phyloP scores from a whole-genome alignment of 371 early-diverging fungal genomes.

The Lichtheimia hyalospora region DNA sequence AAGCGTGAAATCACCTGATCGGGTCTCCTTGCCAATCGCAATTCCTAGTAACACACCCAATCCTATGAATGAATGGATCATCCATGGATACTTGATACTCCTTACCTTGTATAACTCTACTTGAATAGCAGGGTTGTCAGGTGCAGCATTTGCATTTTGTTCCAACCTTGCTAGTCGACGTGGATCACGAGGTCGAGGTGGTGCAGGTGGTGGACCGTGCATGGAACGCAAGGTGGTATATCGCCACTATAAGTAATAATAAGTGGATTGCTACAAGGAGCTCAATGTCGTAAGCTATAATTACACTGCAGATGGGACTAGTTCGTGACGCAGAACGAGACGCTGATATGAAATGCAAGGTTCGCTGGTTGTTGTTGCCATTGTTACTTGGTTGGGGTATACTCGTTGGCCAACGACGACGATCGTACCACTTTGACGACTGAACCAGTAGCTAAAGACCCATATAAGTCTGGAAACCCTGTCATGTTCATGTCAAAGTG shows the following conservation, averaged over 20 bases:
- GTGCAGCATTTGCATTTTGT: constrained; percentile 59
- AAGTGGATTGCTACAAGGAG: background rate
- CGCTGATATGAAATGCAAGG: too few species aligned
- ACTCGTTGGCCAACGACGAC: background rate
- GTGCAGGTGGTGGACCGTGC: background rate
- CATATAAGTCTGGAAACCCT: background rate
- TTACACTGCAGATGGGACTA: background rate
- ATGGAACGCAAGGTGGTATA: background rate
- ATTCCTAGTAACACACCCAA: constrained; percentile 48
- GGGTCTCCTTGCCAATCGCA: constrained; percentile 49
- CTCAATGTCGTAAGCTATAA: background rate
- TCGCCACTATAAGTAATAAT: background rate
- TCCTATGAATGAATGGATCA: background rate
- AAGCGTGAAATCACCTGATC: constrained; percentile 56
- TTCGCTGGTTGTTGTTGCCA: too few species aligned
- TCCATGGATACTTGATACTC: too few species aligned
- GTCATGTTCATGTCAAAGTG: too few species aligned
- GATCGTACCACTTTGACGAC: constrained; percentile 10
- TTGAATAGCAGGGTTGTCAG: constrained; percentile 58
- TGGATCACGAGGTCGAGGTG: constrained; percentile 22
- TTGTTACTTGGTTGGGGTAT: too few species aligned
- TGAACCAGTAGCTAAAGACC: background rate
- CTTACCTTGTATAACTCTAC: constrained; percentile 66
- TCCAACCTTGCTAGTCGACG: constrained; percentile 59
- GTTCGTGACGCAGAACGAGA: background rate